These are phyloP conservation scores for Paramecium tetraurelia DNA, from an alignment of 73 alveolate genomes.

Conservation along the genomic window DNA sequence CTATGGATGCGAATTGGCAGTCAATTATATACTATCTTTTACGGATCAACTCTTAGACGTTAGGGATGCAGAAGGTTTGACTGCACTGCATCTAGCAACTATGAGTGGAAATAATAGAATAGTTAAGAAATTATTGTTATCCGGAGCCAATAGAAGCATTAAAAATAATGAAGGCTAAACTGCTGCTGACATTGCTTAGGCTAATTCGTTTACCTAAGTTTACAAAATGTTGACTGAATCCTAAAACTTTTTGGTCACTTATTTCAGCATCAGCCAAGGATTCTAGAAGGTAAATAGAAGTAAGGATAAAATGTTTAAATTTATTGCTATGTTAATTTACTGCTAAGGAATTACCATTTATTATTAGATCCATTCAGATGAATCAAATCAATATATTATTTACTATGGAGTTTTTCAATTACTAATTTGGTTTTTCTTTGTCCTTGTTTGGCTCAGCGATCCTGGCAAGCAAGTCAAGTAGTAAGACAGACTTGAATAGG, in stretches of 20 bases:
- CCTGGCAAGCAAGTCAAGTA: neutral
- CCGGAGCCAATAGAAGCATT: conserved; percentile 41
- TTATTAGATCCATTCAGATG: neutral
- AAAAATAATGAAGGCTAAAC: conserved; percentile 10
- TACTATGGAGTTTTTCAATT: neutral
- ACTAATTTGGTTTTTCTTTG: neutral
- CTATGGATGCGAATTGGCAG: conserved; percentile 67
- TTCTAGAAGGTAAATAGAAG: neutral
- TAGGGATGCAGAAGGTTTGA: conserved; percentile 45
- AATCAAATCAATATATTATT: neutral
- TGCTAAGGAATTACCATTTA: neutral
- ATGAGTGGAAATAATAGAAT: conserved; percentile 62
- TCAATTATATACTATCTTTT: conserved; percentile 25
- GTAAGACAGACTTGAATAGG: neutral
- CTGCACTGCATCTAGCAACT: conserved; percentile 55
- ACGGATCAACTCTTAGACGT: neutral
- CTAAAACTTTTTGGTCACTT: neutral
- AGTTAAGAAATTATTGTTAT: conserved; percentile 39
- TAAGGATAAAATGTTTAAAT: neutral
- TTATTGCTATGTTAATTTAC: neutral
- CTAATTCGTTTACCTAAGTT: neutral
- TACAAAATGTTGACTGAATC: conserved; percentile 44
- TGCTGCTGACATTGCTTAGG: conserved; percentile 39
- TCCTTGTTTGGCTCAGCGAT: neutral
- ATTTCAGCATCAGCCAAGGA: conserved; percentile 28